These are phyloP conservation scores for Septoria linicola DNA, from an alignment of 2,329 filamentous ascomycete species.

Conservation along the genomic window DNA sequence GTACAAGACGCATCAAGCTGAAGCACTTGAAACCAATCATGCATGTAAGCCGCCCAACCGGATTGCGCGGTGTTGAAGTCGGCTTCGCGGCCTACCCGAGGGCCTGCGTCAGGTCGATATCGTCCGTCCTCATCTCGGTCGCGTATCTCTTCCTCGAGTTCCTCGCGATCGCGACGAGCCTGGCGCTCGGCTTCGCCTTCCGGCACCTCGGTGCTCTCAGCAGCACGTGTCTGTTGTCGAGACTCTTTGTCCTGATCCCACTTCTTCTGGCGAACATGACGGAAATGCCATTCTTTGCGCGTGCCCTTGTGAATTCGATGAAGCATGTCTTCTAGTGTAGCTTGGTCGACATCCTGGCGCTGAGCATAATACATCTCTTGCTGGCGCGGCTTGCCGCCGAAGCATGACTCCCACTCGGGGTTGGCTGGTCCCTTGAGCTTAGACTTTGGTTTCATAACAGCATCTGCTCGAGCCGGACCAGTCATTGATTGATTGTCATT, in stretches of 20 bases:
- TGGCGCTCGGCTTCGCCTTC: not conserved
- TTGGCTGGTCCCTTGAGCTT: not conserved
- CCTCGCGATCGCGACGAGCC: not conserved
- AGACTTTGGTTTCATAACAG: not conserved
- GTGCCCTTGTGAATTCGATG: no score
- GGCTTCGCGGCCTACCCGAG: not conserved
- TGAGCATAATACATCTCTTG: no score
- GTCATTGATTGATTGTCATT: not conserved
- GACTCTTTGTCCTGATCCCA: not conserved
- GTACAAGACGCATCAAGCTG: constrained; percentile 1
- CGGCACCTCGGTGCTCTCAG: not conserved
- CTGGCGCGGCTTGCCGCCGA: no score
- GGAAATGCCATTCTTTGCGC: no score
- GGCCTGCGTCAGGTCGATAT: no score
- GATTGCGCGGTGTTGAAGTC: constrained; percentile 2
- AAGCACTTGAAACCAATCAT: constrained; percentile 7
- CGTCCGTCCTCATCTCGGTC: not conserved
- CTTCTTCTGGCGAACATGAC: not conserved
- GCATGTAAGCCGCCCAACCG: constrained; percentile 8
- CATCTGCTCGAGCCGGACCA: not conserved
- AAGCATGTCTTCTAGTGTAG: no score
- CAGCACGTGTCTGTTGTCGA: not conserved
- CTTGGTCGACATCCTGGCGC: no score
- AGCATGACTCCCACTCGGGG: not conserved
- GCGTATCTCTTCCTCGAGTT: constrained; percentile 8